A percentile compares a stretch with the other conserved stretches of the same genome.
These are phyloP conservation scores for Silene noctiflora DNA, from an alignment of 179 eudicot genomes.

Conservation along the genomic window DNA sequence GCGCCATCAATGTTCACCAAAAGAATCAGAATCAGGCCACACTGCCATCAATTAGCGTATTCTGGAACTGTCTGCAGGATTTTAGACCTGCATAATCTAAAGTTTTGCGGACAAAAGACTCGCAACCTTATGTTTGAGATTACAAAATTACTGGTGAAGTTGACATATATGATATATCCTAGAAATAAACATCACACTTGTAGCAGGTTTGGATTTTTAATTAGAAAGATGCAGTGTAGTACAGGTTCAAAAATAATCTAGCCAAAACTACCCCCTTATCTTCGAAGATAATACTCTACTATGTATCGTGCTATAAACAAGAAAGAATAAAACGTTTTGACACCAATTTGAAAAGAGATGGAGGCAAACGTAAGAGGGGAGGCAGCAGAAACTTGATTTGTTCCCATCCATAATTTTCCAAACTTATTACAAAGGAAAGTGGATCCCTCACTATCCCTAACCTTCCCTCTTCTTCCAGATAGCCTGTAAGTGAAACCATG, in stretches of 20 bases:
- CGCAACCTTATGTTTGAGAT: neutral
- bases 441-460: neutral
- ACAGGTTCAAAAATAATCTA: conserved; percentile 5
- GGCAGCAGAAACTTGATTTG: neutral
- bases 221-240: neutral
- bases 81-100: conserved; percentile 3
- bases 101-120: neutral
- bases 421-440: neutral
- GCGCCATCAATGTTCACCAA: neutral
- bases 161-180: neutral
- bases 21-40: conserved; percentile 1
- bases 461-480: conserved; percentile 3
- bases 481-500: neutral
- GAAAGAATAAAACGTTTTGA: neutral
- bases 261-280: neutral
- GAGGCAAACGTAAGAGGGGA: neutral
- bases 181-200: too few relatives aligned
- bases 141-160: neutral
- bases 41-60: neutral
- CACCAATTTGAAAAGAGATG: neutral
- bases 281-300: neutral
- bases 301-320: neutral
- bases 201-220: neutral
- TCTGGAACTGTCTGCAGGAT: neutral
- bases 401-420: neutral